phyloP scores from a whole-genome alignment of 257 asterid genomes.

The Plantago ovata region DNA sequence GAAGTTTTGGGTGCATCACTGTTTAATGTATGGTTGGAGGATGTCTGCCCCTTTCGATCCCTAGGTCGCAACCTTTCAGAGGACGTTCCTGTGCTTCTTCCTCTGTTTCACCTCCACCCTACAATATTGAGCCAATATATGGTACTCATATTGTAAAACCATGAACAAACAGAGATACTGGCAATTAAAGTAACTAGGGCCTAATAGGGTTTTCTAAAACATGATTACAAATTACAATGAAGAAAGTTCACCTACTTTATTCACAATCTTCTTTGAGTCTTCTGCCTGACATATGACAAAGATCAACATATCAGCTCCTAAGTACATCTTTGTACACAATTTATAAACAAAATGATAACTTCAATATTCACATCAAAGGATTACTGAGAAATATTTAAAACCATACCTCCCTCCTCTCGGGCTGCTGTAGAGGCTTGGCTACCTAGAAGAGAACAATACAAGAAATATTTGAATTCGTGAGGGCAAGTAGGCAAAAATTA shows the following conservation, averaged over 20 bases:
- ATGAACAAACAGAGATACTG: not conserved
- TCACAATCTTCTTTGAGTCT: conserved; percentile 27
- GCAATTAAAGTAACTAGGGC: not conserved
- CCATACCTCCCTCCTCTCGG: conserved; percentile 31
- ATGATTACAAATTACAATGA: not conserved
- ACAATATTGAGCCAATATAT: conserved; percentile 18
- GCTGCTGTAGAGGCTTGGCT: conserved; percentile 17
- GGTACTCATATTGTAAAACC: not conserved
- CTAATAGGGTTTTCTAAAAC: not conserved
- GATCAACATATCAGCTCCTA: conserved; percentile 17
- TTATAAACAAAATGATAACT: not conserved
- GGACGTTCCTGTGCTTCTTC: conserved; percentile 53
- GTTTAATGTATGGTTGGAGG: conserved; percentile 23
- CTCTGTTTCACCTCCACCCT: conserved; percentile 33
- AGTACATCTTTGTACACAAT: conserved; percentile 2
- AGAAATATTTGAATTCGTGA: conserved; percentile 5
- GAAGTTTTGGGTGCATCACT: conserved; percentile 21
- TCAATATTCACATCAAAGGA: not conserved
- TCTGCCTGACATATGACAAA: conserved; percentile 30
- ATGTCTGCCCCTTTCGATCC: conserved; percentile 47
- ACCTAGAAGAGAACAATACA: conserved; percentile 27
- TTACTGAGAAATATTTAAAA: conserved; percentile 18
- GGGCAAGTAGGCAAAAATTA: not conserved
- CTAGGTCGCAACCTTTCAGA: conserved; percentile 54
- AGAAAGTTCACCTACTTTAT: conserved; percentile 20